Conservation (phyloP, 2,329 filamentous ascomycete genomes). For the Thermoascus crustaceus region DNA sequence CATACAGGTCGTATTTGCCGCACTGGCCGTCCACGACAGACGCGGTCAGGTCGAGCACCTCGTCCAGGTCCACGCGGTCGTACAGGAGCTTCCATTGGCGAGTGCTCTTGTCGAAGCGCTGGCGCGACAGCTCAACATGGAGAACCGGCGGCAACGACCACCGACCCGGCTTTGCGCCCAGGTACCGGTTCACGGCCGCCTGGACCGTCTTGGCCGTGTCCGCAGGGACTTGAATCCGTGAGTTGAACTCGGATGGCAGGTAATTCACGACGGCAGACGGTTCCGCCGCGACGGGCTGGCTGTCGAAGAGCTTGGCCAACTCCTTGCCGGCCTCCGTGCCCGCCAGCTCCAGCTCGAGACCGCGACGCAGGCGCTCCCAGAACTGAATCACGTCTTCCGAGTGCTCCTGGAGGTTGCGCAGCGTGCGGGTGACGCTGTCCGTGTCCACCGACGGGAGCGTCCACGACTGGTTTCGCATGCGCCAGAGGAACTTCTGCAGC, state of each 20-base stretch:
- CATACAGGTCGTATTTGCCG: constrained; percentile 49
- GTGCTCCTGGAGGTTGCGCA: constrained; percentile 36
- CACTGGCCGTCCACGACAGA: constrained; percentile 26
- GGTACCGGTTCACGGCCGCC: constrained; percentile 26
- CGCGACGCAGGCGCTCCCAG: constrained; percentile 47
- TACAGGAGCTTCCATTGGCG: constrained; percentile 51
- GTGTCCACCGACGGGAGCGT: constrained; percentile 34
- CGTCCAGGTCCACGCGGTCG: constrained; percentile 49
- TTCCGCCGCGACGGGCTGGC: constrained; percentile 21
- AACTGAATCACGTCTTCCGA: constrained; percentile 47
- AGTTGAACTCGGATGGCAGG: constrained; percentile 30
- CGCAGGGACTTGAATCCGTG: constrained; percentile 31
- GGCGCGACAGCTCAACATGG: constrained; percentile 50
- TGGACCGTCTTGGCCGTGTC: constrained; percentile 29
- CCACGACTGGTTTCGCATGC: constrained; percentile 39
- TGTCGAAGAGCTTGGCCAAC: constrained; percentile 43
- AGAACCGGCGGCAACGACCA: constrained; percentile 43
- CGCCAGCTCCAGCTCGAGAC: constrained; percentile 45
- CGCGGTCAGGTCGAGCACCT: constrained; percentile 41
- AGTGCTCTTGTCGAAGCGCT: constrained; percentile 46
- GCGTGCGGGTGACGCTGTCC: constrained; percentile 31
- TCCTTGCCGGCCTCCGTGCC: constrained; percentile 34
- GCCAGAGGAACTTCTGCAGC: constrained; percentile 45
- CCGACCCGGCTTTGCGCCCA: constrained; percentile 26
- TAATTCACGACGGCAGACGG: constrained; percentile 24